Base-by-base conservation (phyloP, 331 rosid species). In the Acacia pycnantha region DNA sequence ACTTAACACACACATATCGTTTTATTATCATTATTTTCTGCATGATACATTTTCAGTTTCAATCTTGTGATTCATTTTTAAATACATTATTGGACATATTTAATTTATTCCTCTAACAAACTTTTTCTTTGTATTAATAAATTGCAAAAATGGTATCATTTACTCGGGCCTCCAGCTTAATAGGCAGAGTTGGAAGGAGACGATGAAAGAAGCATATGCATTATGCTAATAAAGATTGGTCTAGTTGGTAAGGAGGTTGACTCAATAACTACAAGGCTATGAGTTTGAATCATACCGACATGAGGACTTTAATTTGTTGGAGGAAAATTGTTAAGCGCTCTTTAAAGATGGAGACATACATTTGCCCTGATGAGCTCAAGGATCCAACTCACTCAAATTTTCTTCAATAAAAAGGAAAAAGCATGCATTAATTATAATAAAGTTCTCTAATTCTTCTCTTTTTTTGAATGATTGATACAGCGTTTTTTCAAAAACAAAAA, bases 331-430 rank as follows among this genome's bases (percentile, higher is more conserved):
- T 0, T 37, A 37, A 37, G 2, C 0, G 2, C 1, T 37, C 0
- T 37, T 37, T 37, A 9, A 37, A 37, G 0, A 5, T 0, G 1
- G 2, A 37, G 1, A 6, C 0, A 33, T 6, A 6, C 41, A 37
- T 0, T 6, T 7, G 0, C 9, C 2, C 7, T 0, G 0, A 0
- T 6, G 2, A 37, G 9, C 0, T 0, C 0, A 6, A 0, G 2
- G 8, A 37, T 0, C 9, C 41, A 37, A 37, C 2, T 37, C 41
- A 37, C 2, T 6, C 9, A 37, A 37, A 6, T 0, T 37, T 37
- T 6, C 41, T 37, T 37, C 7, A 0, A 37, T 37, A 37, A 37
- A 37, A 37, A 37, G 1, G 2, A 48, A 48, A 21, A 48, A 48
- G 53, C 18, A 48, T 48, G 53, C 53, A 16, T 8, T 6, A 19